Conservation (phyloP, 1,139 yeast species). For the Yamadazyma mexicana region DNA sequence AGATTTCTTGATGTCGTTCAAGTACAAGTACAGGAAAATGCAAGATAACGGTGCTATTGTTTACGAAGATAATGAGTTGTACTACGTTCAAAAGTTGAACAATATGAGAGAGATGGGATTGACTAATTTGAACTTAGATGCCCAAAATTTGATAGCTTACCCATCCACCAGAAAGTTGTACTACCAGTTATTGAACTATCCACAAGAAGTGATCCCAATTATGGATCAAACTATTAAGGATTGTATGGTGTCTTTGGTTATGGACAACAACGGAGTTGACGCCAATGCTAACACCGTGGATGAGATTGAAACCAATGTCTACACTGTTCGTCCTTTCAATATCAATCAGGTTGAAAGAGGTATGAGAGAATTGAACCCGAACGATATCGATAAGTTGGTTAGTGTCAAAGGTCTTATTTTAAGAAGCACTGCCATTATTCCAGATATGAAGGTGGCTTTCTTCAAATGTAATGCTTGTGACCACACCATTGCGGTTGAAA, state of each 20-base stretch:
- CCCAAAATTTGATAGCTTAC: conserved; percentile 73
- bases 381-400: conserved; percentile 91
- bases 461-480: conserved; percentile 95
- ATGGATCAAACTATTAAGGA: conserved; percentile 97
- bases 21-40: conserved; percentile 68
- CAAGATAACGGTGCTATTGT: conserved; percentile 33
- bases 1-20: conserved; percentile 81
- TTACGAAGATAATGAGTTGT: conserved; percentile 69
- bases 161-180: conserved; percentile 77
- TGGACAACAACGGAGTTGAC: conserved; percentile 48
- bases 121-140: conserved; percentile 82
- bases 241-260: conserved; percentile 76
- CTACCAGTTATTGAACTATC: conserved; percentile 84
- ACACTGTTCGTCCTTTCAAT: conserved; percentile 86
- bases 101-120: conserved; percentile 77
- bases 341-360: conserved; percentile 67
- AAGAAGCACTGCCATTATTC: conserved; percentile 87
- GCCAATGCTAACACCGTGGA: conserved; percentile 39
- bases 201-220: conserved; percentile 95
- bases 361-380: conserved; percentile 93
- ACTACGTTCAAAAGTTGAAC: conserved; percentile 71
- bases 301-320: conserved; percentile 77
- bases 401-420: conserved; percentile 88
- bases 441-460: conserved; percentile 97
- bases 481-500: conserved; percentile 87